Conservation (phyloP, 2,329 filamentous ascomycete species). For the Amauroascus verrucosus region DNA sequence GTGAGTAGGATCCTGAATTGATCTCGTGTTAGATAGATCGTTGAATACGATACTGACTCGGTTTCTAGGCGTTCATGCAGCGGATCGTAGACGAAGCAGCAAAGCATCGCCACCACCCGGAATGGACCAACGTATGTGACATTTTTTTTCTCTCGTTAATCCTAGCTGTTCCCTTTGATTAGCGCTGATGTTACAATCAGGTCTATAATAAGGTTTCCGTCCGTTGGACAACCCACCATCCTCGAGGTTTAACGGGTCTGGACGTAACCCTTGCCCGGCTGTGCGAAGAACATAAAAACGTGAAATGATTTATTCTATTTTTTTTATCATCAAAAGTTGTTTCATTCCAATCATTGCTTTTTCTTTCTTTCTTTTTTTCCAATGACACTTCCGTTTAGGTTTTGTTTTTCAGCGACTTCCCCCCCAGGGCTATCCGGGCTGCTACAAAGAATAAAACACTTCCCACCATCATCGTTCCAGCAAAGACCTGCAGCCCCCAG, state of each 20-base stretch:
- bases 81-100: not conserved
- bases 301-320: too few species aligned
- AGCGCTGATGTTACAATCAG: not conserved
- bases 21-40: not conserved
- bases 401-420: slow-evolving; percentile 22
- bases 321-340: too few species aligned
- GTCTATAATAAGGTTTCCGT: slow-evolving; percentile 9
- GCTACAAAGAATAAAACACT: slow-evolving; percentile 34
- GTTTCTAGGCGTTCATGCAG: slow-evolving; percentile 6
- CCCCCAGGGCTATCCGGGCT: slow-evolving; percentile 29
- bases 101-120: slow-evolving; percentile 7
- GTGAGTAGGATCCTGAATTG: not conserved
- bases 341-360: too few species aligned
- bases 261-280: slow-evolving; percentile 6
- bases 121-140: slow-evolving; percentile 9
- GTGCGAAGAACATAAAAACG: not conserved
- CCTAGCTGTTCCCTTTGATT: too few species aligned
- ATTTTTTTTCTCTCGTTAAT: not conserved
- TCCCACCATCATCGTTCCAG: slow-evolving; percentile 44
- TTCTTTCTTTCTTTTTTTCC: too few species aligned
- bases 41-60: not conserved
- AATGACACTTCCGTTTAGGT: slow-evolving; percentile 16
- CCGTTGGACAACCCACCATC: slow-evolving; percentile 7
- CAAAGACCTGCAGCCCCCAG: slow-evolving; percentile 54
- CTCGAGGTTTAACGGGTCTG: not conserved